Conservation (phyloP, 805 yeast genomes). For the Diddensiella transvaalensis region DNA sequence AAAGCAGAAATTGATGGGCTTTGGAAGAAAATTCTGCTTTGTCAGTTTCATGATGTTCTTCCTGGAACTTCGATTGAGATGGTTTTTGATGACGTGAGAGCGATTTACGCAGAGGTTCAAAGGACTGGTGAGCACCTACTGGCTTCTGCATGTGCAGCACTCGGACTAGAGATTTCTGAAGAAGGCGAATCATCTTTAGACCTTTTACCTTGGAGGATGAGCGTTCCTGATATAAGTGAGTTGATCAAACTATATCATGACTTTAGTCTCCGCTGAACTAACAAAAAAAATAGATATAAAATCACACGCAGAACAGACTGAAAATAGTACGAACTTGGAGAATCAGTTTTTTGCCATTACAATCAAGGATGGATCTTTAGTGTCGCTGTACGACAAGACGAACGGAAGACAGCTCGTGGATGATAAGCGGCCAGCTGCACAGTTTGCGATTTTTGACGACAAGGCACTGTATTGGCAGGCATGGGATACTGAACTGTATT, state of each 20-base stretch:
- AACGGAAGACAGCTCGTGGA: conserved; percentile 65
- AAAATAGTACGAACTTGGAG: conserved; percentile 41
- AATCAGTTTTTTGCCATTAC: conserved; percentile 58
- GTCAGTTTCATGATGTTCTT: conserved; percentile 93
- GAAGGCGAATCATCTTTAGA: conserved; percentile 33
- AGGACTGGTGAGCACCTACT: conserved; percentile 50
- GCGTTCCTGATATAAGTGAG: too few relatives aligned
- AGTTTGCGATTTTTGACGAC: conserved; percentile 67
- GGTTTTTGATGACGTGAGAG: conserved; percentile 85
- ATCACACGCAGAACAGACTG: too few relatives aligned
- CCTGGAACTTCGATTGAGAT: conserved; percentile 94
- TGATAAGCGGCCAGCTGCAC: conserved; percentile 60
- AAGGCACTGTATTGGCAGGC: conserved; percentile 77
- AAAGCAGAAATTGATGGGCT: conserved; percentile 54
- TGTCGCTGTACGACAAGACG: conserved; percentile 57
- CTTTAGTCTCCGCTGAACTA: neutral
- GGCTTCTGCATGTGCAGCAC: conserved; percentile 42
- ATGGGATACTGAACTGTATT: conserved; percentile 82
- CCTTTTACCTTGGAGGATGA: neutral
- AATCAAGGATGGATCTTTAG: conserved; percentile 57
- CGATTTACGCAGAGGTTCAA: conserved; percentile 60
- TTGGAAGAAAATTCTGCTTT: conserved; percentile 82
- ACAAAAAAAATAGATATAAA: neutral
- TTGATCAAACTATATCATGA: too few relatives aligned
- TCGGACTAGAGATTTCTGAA: conserved; percentile 27